Evolutionary conservation across 2,329 filamentous ascomycete genomes (phyloP), one percentile per base, ranked within the genome.

Genomic region (Colletotrichum euphorbiae): DNA sequence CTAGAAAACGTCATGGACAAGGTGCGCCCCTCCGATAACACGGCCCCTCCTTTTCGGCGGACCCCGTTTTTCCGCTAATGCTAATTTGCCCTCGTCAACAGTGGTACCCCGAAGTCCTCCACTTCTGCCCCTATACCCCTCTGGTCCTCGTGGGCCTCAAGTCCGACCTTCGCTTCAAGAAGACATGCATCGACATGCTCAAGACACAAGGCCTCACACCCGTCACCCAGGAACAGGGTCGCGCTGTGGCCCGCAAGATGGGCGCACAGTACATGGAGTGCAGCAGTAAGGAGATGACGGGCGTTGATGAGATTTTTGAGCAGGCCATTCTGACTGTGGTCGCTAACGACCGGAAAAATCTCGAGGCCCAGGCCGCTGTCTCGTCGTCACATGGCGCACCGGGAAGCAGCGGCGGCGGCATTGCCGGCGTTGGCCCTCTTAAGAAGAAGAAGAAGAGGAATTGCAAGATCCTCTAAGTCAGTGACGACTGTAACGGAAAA

Each of bases 81-180:
- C 66, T 69, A 60, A 69, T 59, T 56, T 60, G 55, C 70, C 73
- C 19, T 69, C 33, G 17, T 46, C 17, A 13, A 28, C 74, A 98
- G 96, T 99, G 96, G 96, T 99, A 98, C 77, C 96, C 96, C 69
- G 96, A 99, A 84, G 96, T 99, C 75, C 89, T 98, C 63, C 96
- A 99, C 82, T 99, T 99, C 85, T 98, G 96, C 82, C 96, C 96
- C 15, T 97, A 96, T 75, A 98, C 95, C 2, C 96, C 96, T 24
- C 90, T 99, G 72, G 91, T 99, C 77, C 92, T 99, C 63, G 92
- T 98, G 73, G 96, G 95, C 67, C 90, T 99, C 76, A 99, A 99
- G 82, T 98, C 95, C 24, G 96, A 99, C 80, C 90, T 99, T 69
- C 94, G 96, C 75, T 89, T 91, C 82, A 98, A 98, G 86, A 91